Evolutionary conservation across 139 green algal species (phyloP).

Genomic region (Auxenochlorella pyrenoidosa): DNA sequence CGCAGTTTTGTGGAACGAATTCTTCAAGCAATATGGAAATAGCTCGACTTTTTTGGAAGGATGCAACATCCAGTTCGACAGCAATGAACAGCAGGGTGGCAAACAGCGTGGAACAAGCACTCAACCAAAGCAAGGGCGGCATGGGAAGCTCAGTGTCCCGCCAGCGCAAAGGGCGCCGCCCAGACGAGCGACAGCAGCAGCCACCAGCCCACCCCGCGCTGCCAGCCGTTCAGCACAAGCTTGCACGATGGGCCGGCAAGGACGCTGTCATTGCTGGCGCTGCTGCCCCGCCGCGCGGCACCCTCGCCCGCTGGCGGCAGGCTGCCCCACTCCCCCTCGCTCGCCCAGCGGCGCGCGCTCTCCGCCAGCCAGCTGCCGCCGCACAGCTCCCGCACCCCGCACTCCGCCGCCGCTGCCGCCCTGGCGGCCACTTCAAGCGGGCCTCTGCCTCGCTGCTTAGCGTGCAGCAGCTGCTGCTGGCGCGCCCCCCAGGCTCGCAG

Average conservation of each 20-base stretch:
- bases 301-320: background rate
- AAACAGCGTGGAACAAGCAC: too few relatives aligned
- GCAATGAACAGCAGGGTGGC: too few relatives aligned
- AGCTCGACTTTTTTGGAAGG: too few relatives aligned
- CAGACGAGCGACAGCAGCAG: background rate
- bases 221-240: background rate
- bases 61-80: too few relatives aligned
- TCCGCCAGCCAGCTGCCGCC: constrained; percentile 8
- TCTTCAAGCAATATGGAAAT: too few relatives aligned
- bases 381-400: background rate
- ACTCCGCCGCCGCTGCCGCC: background rate
- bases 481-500: background rate
- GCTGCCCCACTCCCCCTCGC: background rate
- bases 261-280: background rate
- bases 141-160: background rate
- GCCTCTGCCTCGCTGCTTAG: background rate
- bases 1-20: too few relatives aligned
- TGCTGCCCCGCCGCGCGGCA: background rate
- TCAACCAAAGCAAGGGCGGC: too few relatives aligned
- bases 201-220: constrained; percentile 19
- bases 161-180: background rate
- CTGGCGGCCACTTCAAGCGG: background rate
- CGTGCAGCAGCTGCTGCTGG: background rate
- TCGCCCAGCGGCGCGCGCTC: too few relatives aligned
- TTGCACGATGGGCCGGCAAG: too few relatives aligned